phyloP scores from a whole-genome alignment of 2,329 filamentous ascomycete genomes.

The Sporothrix schenckii region DNA sequence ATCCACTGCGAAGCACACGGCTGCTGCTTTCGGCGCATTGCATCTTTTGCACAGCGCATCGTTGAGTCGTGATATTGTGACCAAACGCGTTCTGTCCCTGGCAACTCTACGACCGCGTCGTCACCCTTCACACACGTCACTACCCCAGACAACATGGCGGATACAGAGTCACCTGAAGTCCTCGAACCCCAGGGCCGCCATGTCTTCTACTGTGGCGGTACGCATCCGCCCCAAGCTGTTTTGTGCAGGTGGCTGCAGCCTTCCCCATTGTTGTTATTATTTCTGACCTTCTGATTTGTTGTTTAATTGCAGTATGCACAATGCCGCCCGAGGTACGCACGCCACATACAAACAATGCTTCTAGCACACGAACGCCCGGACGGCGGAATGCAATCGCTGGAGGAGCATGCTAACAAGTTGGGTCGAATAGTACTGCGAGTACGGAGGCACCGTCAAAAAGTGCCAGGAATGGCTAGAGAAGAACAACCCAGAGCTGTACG shows the following conservation, averaged over 20 bases:
- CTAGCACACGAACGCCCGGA: neutral
- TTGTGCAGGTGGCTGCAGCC: no score
- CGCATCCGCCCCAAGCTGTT: constrained; percentile 37
- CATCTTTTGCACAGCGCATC: neutral
- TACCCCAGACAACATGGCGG: constrained; percentile 53
- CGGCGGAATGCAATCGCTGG: neutral
- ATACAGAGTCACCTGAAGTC: constrained; percentile 53
- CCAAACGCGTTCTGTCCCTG: neutral
- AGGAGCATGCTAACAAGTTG: neutral
- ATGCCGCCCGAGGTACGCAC: constrained; percentile 64
- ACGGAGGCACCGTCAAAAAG: constrained; percentile 93
- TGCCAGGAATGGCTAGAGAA: constrained; percentile 94
- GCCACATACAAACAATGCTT: neutral
- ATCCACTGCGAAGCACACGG: neutral
- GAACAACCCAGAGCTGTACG: constrained; percentile 72
- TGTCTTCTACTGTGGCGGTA: constrained; percentile 63
- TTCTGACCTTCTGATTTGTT: constrained; percentile 23
- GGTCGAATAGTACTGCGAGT: constrained; percentile 85
- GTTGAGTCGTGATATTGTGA: neutral
- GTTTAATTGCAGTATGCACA: constrained; percentile 58
- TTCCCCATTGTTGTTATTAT: neutral
- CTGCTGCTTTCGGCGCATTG: constrained; percentile 11
- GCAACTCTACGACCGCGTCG: neutral
- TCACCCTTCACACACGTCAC: neutral
- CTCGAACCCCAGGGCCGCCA: constrained; percentile 55